Evolutionary conservation across 305 asterid species (phyloP), one percentile per base, ranked within the genome.

Genomic region (Ilex paraguariensis): DNA sequence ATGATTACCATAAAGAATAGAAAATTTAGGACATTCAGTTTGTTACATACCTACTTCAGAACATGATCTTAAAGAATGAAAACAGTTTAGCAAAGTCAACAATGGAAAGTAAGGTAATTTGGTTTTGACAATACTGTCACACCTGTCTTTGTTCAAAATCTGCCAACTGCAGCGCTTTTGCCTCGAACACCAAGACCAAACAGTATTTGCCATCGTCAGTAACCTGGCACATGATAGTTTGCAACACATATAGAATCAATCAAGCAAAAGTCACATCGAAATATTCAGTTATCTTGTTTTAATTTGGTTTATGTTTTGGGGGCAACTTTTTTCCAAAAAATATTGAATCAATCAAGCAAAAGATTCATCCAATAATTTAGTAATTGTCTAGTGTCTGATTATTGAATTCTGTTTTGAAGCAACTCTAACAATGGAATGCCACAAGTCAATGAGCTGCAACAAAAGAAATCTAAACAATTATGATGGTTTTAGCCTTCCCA

Each of bases 91-190:
- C 11, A 7, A 10, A 46, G 13, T 13, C 7, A 1, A 21, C 28
- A 21, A 7, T 46, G 52, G 11, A 12, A 46, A 46, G 11, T 46
- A 13, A 10, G 15, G 15, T 46, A 5, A 46, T 46, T 8, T 10
- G 13, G 13, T 3, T 46, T 9, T 7, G 42, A 11, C 17, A 30
- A 52, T 39, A 28, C 40, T 39, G 11, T 21, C 48, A 68, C 61
- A 92, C 98, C 90, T 90, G 92, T 83, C 97, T 76, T 73, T 82
- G 73, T 68, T 81, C 95, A 59, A 93, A 90, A 68, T 93, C 95
- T 49, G 94, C 81, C 10, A 93, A 64, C 73, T 79, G 62, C n/a
- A 93, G 81, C 39, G 87, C 81, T 81, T 82, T 93, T 40, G 97
- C 99, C 70, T 81, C 85, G 61, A 90, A 93, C 51, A 87, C 87